phyloP scores from a whole-genome alignment of 2,329 filamentous ascomycete species.

The Monilinia vaccinii-corymbosi region DNA sequence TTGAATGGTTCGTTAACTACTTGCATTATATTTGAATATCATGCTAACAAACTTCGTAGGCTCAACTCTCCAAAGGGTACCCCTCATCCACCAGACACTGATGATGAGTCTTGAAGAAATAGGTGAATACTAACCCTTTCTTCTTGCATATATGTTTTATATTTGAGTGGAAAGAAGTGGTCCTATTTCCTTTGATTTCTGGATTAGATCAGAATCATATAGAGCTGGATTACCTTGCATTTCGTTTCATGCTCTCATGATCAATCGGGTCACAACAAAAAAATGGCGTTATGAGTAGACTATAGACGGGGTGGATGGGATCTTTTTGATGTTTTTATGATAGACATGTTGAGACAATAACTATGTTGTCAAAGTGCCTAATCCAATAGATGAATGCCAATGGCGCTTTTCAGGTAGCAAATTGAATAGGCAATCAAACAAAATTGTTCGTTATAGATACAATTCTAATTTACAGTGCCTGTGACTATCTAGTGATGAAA shows the following conservation, averaged over 20 bases:
- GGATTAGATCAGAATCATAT: conserved; percentile 1
- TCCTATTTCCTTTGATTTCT: not conserved
- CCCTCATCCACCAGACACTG: conserved; percentile 27
- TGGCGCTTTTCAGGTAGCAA: not conserved
- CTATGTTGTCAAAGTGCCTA: not conserved
- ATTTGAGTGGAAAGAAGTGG: not conserved
- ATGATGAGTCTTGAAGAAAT: conserved; percentile 23
- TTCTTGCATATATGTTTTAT: conserved; percentile 10
- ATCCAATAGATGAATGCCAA: not conserved
- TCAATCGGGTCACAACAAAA: not conserved
- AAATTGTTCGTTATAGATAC: not conserved
- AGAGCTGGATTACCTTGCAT: not conserved
- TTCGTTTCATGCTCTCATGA: not conserved
- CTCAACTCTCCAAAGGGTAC: conserved; percentile 30
- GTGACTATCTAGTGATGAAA: not conserved
- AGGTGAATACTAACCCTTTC: not conserved
- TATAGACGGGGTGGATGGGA: conserved; percentile 4
- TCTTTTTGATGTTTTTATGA: not conserved
- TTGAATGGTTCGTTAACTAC: conserved; percentile 47
- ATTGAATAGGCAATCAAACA: not conserved
- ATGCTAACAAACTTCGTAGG: conserved; percentile 17
- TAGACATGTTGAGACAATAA: not conserved
- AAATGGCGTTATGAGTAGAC: not conserved
- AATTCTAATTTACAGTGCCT: not conserved
- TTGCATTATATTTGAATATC: conserved; percentile 41